Evolutionary conservation across 129 eudicot species (phyloP), one percentile per base, ranked within the genome.

Genomic region (Artemisia tridentata): DNA sequence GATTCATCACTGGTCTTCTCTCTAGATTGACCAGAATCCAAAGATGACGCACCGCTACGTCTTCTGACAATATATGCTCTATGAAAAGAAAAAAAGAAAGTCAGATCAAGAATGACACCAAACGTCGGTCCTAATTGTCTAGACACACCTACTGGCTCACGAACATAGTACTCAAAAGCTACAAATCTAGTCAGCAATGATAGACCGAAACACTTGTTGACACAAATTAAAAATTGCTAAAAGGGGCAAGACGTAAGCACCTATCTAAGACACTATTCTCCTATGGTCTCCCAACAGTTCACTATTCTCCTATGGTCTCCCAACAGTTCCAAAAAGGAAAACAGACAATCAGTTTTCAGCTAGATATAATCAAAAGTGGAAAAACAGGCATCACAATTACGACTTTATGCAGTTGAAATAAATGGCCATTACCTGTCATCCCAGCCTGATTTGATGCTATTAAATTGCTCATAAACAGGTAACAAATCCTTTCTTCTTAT

Each of bases 391-490:
- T 58, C 69, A 57, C 46, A 60, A 50, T 48, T 17, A 63, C 23
- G 11, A 31, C 64, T 16, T 59, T 45, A 34, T 34, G 41, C 8
- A 34, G 45, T 38, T 7, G 45, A 38, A 38, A 54, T 72, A 67
- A 19, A 62, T 17, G 54, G 72, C 34, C 69, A 63, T 84, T 25
- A 88, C 95, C 95, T 80, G 84, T 80, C 85, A 52, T 60, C 82
- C 86, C 78, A 82, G 74, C 63, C 85, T 71, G 91, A 72, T 63
- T 73, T 83, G 72, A 78, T 66, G 81, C 70, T 75, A 61, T 75
- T 79, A 80, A 79, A 82, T 71, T 78, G 79, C 19, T 81, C 83
- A 75, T 70, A 78, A 81, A 81, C 85, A 55, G 88, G 88, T 53
- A 84, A 67, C 63, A 84, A 63, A 71, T 84, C 88, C 68, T 78